Conservation (phyloP, 1,139 yeast genomes). For the Sugiyamaella grinbergsii region DNA sequence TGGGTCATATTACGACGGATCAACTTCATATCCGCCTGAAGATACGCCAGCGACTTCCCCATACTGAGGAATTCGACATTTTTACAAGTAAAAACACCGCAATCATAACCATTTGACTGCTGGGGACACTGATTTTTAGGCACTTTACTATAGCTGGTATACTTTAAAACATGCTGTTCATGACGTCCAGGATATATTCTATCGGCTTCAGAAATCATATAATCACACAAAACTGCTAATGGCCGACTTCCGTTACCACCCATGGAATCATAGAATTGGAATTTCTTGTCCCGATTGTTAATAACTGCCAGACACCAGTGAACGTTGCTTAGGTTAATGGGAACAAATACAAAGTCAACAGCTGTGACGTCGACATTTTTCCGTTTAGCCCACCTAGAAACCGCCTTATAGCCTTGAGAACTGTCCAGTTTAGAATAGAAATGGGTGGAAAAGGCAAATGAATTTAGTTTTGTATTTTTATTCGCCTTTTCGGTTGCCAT, state of each 20-base stretch:
- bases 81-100: slow-evolving; percentile 92
- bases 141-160: slow-evolving; percentile 34
- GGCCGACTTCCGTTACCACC: slow-evolving; percentile 57
- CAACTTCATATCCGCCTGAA: slow-evolving; percentile 68
- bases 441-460: slow-evolving; percentile 82
- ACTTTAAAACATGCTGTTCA: slow-evolving; percentile 44
- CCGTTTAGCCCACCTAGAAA: slow-evolving; percentile 86
- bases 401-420: slow-evolving; percentile 75
- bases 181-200: slow-evolving; percentile 34
- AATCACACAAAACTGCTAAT: slow-evolving; percentile 56
- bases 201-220: slow-evolving; percentile 39
- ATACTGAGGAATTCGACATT: slow-evolving; percentile 63
- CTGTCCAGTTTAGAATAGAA: slow-evolving; percentile 70
- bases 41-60: slow-evolving; percentile 53
- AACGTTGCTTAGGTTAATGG: slow-evolving; percentile 76
- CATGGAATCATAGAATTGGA: slow-evolving; percentile 79
- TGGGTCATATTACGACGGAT: slow-evolving; percentile 74
- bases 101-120: slow-evolving; percentile 88
- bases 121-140: slow-evolving; percentile 61
- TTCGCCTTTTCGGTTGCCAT: slow-evolving; percentile 53
- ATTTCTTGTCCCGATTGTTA: slow-evolving; percentile 58
- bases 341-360: slow-evolving; percentile 70
- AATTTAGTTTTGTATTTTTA: slow-evolving; percentile 36
- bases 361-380: slow-evolving; percentile 69
- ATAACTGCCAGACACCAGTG: slow-evolving; percentile 94